Evolutionary conservation across 2,329 filamentous ascomycete species (phyloP).

Genomic region (Colletotrichum spinosum): DNA sequence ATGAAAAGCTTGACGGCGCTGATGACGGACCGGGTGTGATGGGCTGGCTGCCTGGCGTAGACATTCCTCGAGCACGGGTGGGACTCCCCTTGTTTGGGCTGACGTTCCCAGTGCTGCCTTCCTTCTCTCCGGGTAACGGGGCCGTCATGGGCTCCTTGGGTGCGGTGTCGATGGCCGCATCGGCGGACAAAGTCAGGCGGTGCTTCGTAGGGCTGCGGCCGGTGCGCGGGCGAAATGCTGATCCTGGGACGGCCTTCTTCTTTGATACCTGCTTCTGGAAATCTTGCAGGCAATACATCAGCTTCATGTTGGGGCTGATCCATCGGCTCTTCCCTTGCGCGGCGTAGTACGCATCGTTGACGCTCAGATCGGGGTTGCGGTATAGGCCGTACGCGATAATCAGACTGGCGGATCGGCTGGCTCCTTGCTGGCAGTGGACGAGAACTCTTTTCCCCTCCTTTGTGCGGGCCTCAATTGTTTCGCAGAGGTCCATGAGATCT

Average conservation of each 20-base stretch:
- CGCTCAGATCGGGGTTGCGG: slow-evolving; percentile 79
- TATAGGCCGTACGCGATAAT: slow-evolving; percentile 90
- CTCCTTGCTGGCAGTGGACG: slow-evolving; percentile 87
- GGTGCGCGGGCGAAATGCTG: slow-evolving; percentile 60
- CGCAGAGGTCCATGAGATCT: slow-evolving; percentile 80
- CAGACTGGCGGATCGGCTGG: slow-evolving; percentile 85
- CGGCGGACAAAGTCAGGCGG: slow-evolving; percentile 69
- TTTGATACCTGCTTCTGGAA: slow-evolving; percentile 75
- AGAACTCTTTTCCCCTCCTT: slow-evolving; percentile 82
- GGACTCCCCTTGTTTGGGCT: slow-evolving; percentile 56
- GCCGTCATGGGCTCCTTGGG: slow-evolving; percentile 71
- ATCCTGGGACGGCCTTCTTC: slow-evolving; percentile 57
- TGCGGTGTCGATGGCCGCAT: slow-evolving; percentile 61
- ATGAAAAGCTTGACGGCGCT: slow-evolving; percentile 72
- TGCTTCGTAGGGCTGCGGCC: slow-evolving; percentile 71
- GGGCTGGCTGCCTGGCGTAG: slow-evolving; percentile 61
- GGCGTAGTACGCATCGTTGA: slow-evolving; percentile 85
- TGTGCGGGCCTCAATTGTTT: slow-evolving; percentile 79
- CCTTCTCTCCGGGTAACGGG: slow-evolving; percentile 63
- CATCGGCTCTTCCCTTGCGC: slow-evolving; percentile 85
- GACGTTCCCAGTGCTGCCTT: slow-evolving; percentile 52
- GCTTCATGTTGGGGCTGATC: slow-evolving; percentile 92
- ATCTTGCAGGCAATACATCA: slow-evolving; percentile 90
- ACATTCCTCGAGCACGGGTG: slow-evolving; percentile 63
- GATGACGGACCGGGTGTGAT: slow-evolving; percentile 74